Evolutionary conservation across 306 rosid genomes (phyloP), one percentile per base, ranked within the genome.

Genomic region (Ceratonia siliqua): DNA sequence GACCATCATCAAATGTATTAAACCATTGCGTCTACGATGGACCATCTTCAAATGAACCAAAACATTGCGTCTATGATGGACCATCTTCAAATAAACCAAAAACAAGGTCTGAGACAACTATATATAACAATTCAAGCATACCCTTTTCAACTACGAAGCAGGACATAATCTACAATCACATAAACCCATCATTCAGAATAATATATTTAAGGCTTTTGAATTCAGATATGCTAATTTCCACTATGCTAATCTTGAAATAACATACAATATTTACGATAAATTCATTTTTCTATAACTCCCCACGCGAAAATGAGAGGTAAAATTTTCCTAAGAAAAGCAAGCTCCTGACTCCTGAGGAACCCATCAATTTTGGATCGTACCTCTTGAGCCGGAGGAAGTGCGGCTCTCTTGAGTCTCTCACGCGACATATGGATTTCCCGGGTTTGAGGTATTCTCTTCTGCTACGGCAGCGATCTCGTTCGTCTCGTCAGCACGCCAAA

Each of bases 311-410:
- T 15, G 18, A 30, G 4, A 76, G 2, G 7, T 25, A 48, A 6
- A 18, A 20, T 39, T 36, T 1, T 77, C 74, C 62, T n/a, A 13
- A 42, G 4, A 54, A 73, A 54, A 62, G 59, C 33, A 42, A 54
- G 67, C 12, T 49, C 15, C 22, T 8, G 46, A 67, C 12, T 49
- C 15, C 22, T 8, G 46, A 67, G 62, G 21, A 32, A 1, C 2
- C 8, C 13, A 6, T 25, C 12, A 55, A 24, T 68, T 15, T 36
- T 43, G n/a, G 27, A 18, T 21, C 21, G 42, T 79, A 89, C 98
- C 98, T 87, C 89, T 70, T 78, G 86, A 56, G 82, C 98, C n/a
- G 97, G 97, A 74, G 98, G 98, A 18, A 90, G 87, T 17, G 83
- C 82, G 57, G 54, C 78, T 82, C 85, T 83, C 76, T 18, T 90